phyloP scores from a whole-genome alignment of 495 filamentous ascomycete species.

The Chaetomidium leptoderma region DNA sequence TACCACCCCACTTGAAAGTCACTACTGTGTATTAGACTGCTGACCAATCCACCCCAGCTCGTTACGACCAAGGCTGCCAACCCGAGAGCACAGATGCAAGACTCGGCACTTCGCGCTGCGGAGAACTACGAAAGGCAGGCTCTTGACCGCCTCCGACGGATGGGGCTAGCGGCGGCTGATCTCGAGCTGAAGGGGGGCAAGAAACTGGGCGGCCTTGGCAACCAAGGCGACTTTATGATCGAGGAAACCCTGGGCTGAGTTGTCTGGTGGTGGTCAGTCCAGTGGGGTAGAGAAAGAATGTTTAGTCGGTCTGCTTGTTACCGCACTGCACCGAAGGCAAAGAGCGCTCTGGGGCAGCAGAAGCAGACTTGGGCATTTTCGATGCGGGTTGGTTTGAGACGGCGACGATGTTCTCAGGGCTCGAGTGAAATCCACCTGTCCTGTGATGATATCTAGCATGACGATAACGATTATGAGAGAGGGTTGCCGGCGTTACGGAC shows the following conservation, averaged over 20 bases:
- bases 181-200: conserved; percentile 58
- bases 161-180: conserved; percentile 68
- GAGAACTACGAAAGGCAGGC: conserved; percentile 68
- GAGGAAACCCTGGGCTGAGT: conserved; percentile 13
- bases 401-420: neutral
- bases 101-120: conserved; percentile 59
- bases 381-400: neutral
- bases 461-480: neutral
- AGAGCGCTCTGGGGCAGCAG: conserved; percentile 1
- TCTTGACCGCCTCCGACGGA: conserved; percentile 66
- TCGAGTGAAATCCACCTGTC: neutral
- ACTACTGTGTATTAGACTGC: neutral
- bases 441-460: neutral
- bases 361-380: neutral
- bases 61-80: conserved; percentile 66
- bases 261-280: neutral
- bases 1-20: neutral
- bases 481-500: too few relatives aligned
- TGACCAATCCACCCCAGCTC: conserved; percentile 41
- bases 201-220: conserved; percentile 11
- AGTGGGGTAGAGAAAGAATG: too few relatives aligned
- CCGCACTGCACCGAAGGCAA: conserved; percentile 6
- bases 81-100: conserved; percentile 62
- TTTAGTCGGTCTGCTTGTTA: neutral
- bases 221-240: conserved; percentile 3